A percentile compares a stretch with the other conserved stretches of the same genome.
phyloP scores from a whole-genome alignment of 164 flowering plant species.

The Echeveria elegans region DNA sequence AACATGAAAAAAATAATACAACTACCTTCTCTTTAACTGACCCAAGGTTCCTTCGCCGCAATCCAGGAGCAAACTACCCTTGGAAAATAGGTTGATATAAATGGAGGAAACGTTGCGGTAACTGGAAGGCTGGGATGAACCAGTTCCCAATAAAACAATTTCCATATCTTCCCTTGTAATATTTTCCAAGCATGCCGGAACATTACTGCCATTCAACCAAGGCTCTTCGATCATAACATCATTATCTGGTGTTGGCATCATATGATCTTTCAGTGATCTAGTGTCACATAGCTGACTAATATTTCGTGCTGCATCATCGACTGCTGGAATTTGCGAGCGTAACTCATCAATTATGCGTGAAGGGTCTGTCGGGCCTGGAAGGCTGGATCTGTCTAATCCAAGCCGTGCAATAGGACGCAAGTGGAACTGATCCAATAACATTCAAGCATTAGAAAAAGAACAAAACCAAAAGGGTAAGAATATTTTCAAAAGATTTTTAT shows the following conservation, averaged over 20 bases:
- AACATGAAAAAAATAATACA: not conserved
- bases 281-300: slow-evolving; percentile 37
- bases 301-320: slow-evolving; percentile 48
- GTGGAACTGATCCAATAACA: slow-evolving; percentile 14
- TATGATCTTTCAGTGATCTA: slow-evolving; percentile 12
- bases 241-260: slow-evolving; percentile 10
- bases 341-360: too few species aligned
- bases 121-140: slow-evolving; percentile 96
- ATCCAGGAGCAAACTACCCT: slow-evolving; percentile 79
- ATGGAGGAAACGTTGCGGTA: slow-evolving; percentile 88
- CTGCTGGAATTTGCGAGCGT: slow-evolving; percentile 64
- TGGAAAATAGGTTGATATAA: slow-evolving; percentile 77
- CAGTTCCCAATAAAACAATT: slow-evolving; percentile 91
- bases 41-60: slow-evolving; percentile 96
- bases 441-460: not conserved
- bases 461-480: slow-evolving; percentile 31
- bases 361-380: too few species aligned
- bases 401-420: too few species aligned
- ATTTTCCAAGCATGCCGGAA: slow-evolving; percentile 76
- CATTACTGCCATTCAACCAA: slow-evolving; percentile 35
- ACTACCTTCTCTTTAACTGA: slow-evolving; percentile 89
- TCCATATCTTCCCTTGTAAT: slow-evolving; percentile 83
- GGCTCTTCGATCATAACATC: slow-evolving; percentile 57
- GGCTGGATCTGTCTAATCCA: slow-evolving; percentile 79
- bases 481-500: too few species aligned